Conservation (phyloP, 2,329 filamentous ascomycete species). For the Colletotrichum sp. region DNA sequence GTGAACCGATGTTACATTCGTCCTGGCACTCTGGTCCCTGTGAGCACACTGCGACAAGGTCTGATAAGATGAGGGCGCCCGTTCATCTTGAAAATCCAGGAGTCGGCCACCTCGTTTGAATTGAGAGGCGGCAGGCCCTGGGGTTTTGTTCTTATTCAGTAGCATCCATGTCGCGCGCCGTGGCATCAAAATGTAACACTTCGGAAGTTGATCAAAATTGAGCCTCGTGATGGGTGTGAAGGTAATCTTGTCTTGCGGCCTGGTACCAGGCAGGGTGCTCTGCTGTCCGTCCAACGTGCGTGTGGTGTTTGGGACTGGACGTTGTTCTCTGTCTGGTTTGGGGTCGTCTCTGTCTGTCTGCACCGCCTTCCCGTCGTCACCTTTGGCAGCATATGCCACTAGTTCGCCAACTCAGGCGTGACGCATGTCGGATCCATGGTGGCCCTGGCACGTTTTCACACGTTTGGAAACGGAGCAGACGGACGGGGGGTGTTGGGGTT, state of each 20-base stretch:
- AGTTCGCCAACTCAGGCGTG: not conserved
- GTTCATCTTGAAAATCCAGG: slow-evolving; percentile 14
- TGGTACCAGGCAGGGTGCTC: not conserved
- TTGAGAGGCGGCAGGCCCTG: not conserved
- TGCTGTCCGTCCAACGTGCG: not conserved
- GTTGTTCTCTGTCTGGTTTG: not conserved
- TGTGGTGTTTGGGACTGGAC: not conserved
- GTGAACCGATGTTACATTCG: slow-evolving; percentile 8
- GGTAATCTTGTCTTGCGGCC: slow-evolving; percentile 3
- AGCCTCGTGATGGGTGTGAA: slow-evolving; percentile 1
- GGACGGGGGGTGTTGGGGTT: not conserved
- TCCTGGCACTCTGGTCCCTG: slow-evolving; percentile 6
- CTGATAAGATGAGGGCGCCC: slow-evolving; percentile 14
- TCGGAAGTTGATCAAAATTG: slow-evolving; percentile 7
- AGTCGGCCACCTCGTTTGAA: not conserved
- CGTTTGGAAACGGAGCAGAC: not conserved
- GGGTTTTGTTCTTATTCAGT: not conserved
- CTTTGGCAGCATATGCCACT: not conserved
- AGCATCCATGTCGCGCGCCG: not conserved
- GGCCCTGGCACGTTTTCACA: not conserved
- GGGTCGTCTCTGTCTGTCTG: not conserved
- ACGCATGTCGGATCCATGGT: not conserved
- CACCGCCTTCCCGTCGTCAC: not conserved
- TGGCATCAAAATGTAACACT: not conserved
- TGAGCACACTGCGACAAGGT: not conserved